Base-by-base conservation (phyloP, 192 early-diverging fungal genomes). In the Neocallimastix lanati region DNA sequence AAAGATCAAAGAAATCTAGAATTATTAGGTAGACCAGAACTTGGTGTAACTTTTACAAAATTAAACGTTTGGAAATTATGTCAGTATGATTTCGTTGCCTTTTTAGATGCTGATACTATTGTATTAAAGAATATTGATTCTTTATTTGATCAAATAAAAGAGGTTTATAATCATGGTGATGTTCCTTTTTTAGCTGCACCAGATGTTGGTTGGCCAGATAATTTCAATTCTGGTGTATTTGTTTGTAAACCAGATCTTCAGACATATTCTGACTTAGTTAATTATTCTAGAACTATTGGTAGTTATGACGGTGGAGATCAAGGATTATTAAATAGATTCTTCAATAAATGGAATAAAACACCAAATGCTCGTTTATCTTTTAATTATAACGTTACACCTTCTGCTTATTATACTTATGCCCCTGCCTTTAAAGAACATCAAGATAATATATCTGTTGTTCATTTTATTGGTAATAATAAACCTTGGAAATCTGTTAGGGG, bases 141-240 rank as follows among this genome's bases (percentile, higher is more conserved):
- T 28, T 76, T 98, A 35, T 97, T 98, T 87, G 87, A 85, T 25
- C 82, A 67, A 67, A 9, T 67, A 0, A 67, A 67, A 25, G 0
- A n/a, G 7, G 50, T 67, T 67, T 21, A 67, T 67, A n/a, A 67
- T 67, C 50, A 67, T 18, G 50, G 21, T 67, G 18, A 67, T n/a
- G 9, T 28, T 30, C 28, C 21, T 2, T 92, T 97, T 84, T 92
- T 94, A 2, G 95, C 96, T 9, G 89, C 94, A 4, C 93, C 95
- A 7, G 96, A 98, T 78, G 93, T 93, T n/a, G 96, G 95, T 1
- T 98, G 96, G 96, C 96, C 96, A 0, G 96, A 98, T 82, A 15
- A 67, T 67, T 98, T 98, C 86, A 98, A 98, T 83, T 96, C 96
- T 67, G 96, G 96, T 11, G 95, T 98, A 0, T 93, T 98, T 88